A percentile compares a stretch with the other conserved stretches of the same genome.
Evolutionary conservation across 202 grass and related monocot genomes (phyloP).

Genomic region (Hordeum pubiflorum): DNA sequence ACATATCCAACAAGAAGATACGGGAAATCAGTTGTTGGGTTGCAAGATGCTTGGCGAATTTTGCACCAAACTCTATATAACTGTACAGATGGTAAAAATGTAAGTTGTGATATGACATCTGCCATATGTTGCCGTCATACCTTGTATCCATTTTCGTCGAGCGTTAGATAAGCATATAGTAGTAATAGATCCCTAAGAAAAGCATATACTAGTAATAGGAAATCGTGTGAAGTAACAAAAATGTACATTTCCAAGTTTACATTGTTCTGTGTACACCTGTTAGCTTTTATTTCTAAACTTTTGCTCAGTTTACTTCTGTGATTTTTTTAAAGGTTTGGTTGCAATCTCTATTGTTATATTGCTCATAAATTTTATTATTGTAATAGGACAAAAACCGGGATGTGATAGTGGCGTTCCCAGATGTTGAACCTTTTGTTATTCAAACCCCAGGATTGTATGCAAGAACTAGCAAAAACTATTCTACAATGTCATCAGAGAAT

Average conservation of each 20-base stretch:
- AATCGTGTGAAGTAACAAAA: constrained; percentile 1
- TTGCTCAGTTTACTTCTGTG: not conserved
- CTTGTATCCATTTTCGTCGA: not conserved
- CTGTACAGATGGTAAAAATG: constrained; percentile 75
- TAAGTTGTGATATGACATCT: constrained; percentile 30
- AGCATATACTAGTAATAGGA: not conserved
- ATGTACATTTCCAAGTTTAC: not conserved
- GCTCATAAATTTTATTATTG: constrained; percentile 12
- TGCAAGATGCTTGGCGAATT: constrained; percentile 76
- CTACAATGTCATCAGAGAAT: constrained; percentile 16
- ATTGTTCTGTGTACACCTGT: not conserved
- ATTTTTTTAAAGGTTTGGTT: not conserved
- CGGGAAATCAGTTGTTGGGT: constrained; percentile 49
- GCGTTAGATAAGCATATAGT: not conserved
- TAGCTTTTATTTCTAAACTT: not conserved
- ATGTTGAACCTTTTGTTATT: constrained; percentile 74
- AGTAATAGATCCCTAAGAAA: not conserved
- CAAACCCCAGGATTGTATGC: constrained; percentile 31
- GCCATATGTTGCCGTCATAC: not conserved
- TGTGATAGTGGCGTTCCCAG: constrained; percentile 80
- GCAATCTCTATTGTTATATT: constrained; percentile 9
- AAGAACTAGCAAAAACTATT: not conserved
- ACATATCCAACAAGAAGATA: constrained; percentile 76
- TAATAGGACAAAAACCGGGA: constrained; percentile 87
- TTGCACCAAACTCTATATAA: constrained; percentile 75